Percentiles rank a stretch among this genome's conserved stretches.
Evolutionary conservation across 208 protist species (phyloP).

Genomic region (Trypanosoma scelopori): DNA sequence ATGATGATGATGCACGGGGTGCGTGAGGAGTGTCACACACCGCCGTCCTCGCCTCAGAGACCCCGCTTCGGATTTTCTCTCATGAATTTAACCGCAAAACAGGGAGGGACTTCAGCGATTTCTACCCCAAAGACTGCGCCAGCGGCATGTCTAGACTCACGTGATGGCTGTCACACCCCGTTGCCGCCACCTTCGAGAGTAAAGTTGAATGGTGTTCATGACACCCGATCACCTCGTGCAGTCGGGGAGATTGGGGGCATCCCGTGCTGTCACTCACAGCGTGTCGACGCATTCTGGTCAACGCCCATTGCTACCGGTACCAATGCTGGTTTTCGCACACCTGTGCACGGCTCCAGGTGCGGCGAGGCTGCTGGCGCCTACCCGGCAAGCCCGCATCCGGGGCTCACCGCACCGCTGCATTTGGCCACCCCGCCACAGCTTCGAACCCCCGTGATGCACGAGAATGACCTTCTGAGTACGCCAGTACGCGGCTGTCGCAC

Average conservation of each 20-base stretch:
- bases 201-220: not conserved
- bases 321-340: not conserved
- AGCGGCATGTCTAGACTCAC: not conserved
- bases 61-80: not conserved
- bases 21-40: slow-evolving; percentile 10
- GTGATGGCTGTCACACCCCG: slow-evolving; percentile 20
- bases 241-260: not conserved
- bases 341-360: slow-evolving; percentile 12
- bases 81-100: not conserved
- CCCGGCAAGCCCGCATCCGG: slow-evolving; percentile 3
- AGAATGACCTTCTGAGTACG: slow-evolving; percentile 21
- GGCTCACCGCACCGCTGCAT: not conserved
- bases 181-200: not conserved
- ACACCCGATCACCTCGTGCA: not conserved
- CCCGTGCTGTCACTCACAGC: slow-evolving; percentile 4
- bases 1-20: not conserved
- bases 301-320: slow-evolving; percentile 1
- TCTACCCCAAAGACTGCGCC: not conserved
- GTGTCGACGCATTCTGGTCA: slow-evolving; percentile 10
- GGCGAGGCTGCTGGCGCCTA: not conserved
- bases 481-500: not conserved
- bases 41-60: slow-evolving; percentile 2
- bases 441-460: slow-evolving; percentile 25
- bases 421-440: slow-evolving; percentile 11
- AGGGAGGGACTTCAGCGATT: not conserved